Conservation (phyloP, 495 filamentous ascomycete species). For the Neurospora discreta region DNA sequence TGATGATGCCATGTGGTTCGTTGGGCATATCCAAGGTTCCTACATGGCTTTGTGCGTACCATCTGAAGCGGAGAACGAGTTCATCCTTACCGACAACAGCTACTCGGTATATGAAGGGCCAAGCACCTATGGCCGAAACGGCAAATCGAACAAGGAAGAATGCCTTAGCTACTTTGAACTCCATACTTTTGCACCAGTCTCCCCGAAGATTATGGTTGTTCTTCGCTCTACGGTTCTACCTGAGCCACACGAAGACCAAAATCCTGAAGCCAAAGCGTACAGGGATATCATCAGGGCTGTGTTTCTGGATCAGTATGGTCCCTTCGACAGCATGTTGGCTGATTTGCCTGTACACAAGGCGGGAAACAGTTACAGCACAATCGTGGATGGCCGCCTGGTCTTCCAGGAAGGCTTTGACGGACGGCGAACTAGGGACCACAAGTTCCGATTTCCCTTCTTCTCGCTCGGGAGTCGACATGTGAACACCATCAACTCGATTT, state of each 20-base stretch:
- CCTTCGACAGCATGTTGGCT: constrained; percentile 14
- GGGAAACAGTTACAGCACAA: constrained; percentile 24
- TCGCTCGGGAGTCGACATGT: constrained; percentile 22
- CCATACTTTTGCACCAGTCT: constrained; percentile 39
- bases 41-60: constrained; percentile 41
- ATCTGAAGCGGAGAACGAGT: constrained; percentile 26
- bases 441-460: constrained; percentile 34
- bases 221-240: constrained; percentile 24
- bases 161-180: constrained; percentile 17
- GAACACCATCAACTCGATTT: constrained; percentile 30
- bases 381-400: constrained; percentile 16
- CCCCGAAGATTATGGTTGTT: constrained; percentile 39
- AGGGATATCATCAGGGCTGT: constrained; percentile 2
- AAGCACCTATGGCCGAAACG: constrained; percentile 5
- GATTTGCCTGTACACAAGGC: constrained; percentile 32
- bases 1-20: constrained; percentile 33
- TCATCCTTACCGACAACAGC: constrained; percentile 37
- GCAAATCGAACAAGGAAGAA: neutral
- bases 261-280: neutral
- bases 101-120: constrained; percentile 41
- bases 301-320: constrained; percentile 3
- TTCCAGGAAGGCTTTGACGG: constrained; percentile 7
- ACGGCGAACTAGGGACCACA: constrained; percentile 9
- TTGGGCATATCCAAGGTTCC: constrained; percentile 21
- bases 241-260: constrained; percentile 13